phyloP scores from a whole-genome alignment of 139 green algal species.

The Edaphochlamys debaryana region DNA sequence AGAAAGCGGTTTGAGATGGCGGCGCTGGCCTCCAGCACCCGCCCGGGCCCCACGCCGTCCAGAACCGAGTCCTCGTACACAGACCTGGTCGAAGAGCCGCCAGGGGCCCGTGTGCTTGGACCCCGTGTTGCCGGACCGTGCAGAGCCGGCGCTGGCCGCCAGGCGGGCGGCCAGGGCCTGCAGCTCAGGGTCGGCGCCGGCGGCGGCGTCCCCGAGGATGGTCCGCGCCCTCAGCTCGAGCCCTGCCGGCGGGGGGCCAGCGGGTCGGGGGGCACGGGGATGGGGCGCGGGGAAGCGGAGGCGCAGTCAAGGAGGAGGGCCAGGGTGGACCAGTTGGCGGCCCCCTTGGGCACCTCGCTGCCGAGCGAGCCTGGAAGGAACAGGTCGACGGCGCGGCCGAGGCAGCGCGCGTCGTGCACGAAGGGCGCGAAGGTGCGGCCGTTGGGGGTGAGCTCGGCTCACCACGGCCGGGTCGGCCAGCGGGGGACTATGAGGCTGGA shows the following conservation, averaged over 20 bases:
- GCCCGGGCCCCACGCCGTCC: not conserved
- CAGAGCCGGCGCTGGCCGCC: too few relatives aligned
- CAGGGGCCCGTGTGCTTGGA: not conserved
- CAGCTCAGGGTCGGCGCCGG: not conserved
- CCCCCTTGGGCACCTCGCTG: not conserved
- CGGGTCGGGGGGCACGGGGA: constrained; percentile 3
- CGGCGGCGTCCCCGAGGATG: not conserved
- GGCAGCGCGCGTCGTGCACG: not conserved
- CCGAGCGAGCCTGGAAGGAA: not conserved
- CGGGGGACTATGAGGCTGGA: not conserved
- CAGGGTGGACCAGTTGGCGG: not conserved
- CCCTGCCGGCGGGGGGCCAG: not conserved
- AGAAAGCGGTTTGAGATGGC: not conserved
- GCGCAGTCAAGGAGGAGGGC: constrained; percentile 15
- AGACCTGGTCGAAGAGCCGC: not conserved
- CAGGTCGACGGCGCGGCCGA: not conserved
- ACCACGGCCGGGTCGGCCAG: constrained; percentile 28
- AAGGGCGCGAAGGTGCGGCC: not conserved
- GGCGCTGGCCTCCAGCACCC: not conserved
- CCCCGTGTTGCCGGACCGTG: not conserved
- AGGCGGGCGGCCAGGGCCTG: not conserved
- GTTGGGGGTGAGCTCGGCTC: not conserved
- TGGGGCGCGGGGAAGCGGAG: not conserved
- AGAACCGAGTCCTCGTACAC: not conserved
- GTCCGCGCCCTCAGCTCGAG: not conserved